Base-by-base conservation (phyloP, 2,329 filamentous ascomycete genomes). In the Colletotrichum sp. region DNA sequence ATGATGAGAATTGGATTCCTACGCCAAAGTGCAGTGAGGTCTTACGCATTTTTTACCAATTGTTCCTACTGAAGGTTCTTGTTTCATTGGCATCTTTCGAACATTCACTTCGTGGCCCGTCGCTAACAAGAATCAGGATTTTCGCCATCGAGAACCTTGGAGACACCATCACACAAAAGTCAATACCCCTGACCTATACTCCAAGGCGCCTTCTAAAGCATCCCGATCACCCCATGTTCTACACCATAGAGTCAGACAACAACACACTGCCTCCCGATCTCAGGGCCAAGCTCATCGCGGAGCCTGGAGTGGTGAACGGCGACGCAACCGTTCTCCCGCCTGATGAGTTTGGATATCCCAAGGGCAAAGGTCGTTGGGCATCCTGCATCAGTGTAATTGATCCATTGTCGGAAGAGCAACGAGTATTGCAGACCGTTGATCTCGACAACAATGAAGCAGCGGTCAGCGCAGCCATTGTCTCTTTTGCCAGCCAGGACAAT, bases 351-450 rank as follows among this genome's bases (percentile, higher is more conserved):
- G 97, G 97, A 3, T 95, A 98, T 80, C 94, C 97, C 12, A 92
- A 93, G 72, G 96, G 93, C 28, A 92, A 91, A 75, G 94, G 95
- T 25, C 94, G 96, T 78, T 99, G 97, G 97, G 95, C 97, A 55
- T 98, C 96, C 12, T 98, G 96, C 84, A 96, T 99, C 78, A 96
- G 95, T 80, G 91, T 98, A 25, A 90, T 99, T 22, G 97, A 99
- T 81, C 96, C 97, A 1, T 83, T 96, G 4, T 91, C 88, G 18
- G 91, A 94, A 65, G 96, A 97, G 80, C 87, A 87, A 0, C 83
- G 85, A 5, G 93, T 98, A 2, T 84, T 97, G 6, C 93, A 94
- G 78, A 96, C 92, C 1, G 88, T 98, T 56, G 94, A 98, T 75
- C 86, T 99, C 0, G 93, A 94, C 66, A 93, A 97, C 55, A 98